phyloP scores from a whole-genome alignment of 371 early-diverging fungal genomes.

The Saksenaea vasiformis region DNA sequence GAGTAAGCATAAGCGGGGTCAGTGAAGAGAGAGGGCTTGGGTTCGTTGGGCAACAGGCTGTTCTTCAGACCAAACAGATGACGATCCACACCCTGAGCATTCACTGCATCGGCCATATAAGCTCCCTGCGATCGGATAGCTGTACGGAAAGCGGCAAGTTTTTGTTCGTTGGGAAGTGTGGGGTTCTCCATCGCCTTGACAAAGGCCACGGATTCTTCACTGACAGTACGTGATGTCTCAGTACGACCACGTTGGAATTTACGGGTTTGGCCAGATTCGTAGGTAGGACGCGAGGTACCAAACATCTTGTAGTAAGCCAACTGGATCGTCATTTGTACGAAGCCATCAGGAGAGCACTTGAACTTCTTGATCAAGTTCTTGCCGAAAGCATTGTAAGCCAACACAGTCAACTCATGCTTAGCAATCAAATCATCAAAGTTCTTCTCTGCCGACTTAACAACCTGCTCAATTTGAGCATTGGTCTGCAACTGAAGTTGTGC shows the following conservation, averaged over 20 bases:
- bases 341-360: conserved; percentile 90
- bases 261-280: conserved; percentile 91
- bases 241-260: conserved; percentile 93
- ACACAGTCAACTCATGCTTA: conserved; percentile 80
- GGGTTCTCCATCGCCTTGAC: conserved; percentile 87
- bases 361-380: conserved; percentile 91
- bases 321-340: conserved; percentile 94
- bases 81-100: conserved; percentile 89
- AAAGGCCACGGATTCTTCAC: conserved; percentile 78
- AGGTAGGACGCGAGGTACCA: conserved; percentile 79
- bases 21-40: conserved; percentile 78
- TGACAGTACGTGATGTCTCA: conserved; percentile 91
- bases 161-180: conserved; percentile 46
- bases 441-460: conserved; percentile 64
- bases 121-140: conserved; percentile 78
- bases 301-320: conserved; percentile 92
- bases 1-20: conserved; percentile 83
- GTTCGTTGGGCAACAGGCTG: conserved; percentile 67
- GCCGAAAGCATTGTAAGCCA: conserved; percentile 85
- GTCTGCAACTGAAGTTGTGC: conserved; percentile 69
- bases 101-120: conserved; percentile 83
- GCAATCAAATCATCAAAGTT: conserved; percentile 73
- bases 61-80: conserved; percentile 78
- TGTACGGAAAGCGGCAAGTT: conserved; percentile 67
- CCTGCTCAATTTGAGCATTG: conserved; percentile 49